Evolutionary conservation across 306 rosid genomes (phyloP).

Genomic region (Lathyrus tuberosus): DNA sequence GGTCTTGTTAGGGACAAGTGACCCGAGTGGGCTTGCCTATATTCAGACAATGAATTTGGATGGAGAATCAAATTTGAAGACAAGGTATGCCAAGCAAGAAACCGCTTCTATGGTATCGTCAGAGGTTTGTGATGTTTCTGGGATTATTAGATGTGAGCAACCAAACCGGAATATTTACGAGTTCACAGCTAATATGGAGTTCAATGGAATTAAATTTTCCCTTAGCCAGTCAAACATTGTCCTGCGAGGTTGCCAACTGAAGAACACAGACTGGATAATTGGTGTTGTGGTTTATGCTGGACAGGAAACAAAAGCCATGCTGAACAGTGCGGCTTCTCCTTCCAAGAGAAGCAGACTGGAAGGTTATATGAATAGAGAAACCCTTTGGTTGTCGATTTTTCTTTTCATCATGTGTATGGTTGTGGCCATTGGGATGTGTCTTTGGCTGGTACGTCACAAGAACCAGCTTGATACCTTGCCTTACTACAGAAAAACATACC

Average conservation of each 20-base stretch:
- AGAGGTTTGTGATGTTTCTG: constrained; percentile 57
- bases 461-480: constrained; percentile 81
- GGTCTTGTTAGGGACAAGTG: constrained; percentile 98
- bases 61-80: constrained; percentile 97
- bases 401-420: constrained; percentile 83
- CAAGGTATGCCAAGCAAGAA: constrained; percentile 96
- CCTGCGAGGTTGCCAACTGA: constrained; percentile 95
- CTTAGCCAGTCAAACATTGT: constrained; percentile 94
- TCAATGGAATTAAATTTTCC: constrained; percentile 62
- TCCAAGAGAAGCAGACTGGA: constrained; percentile 92
- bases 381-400: constrained; percentile 83
- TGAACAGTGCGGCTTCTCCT: constrained; percentile 93
- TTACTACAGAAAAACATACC: constrained; percentile 74
- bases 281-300: constrained; percentile 99
- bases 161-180: constrained; percentile 94
- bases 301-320: constrained; percentile 96
- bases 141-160: constrained; percentile 82
- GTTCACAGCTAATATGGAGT: constrained; percentile 92
- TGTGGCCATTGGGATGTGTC: constrained; percentile 84
- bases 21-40: constrained; percentile 92
- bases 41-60: constrained; percentile 98
- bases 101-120: constrained; percentile 56
- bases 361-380: constrained; percentile 90
- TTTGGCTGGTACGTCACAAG: constrained; percentile 76
- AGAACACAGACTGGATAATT: constrained; percentile 92